Base-by-base conservation (phyloP, 139 green algal genomes). In the Chlamydomonas incerta region DNA sequence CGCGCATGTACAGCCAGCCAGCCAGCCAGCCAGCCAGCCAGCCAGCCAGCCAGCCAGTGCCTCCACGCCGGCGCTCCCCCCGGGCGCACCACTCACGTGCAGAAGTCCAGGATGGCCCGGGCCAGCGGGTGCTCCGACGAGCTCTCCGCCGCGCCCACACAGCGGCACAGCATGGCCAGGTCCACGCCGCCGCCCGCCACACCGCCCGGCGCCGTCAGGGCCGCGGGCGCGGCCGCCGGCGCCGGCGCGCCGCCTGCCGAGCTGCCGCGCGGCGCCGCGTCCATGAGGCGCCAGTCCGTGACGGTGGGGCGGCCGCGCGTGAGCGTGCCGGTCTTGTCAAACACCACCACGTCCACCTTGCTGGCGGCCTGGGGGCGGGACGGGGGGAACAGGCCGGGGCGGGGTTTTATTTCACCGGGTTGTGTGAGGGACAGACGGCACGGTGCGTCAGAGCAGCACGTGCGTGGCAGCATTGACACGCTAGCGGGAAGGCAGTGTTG, bases 281-380 rank as follows among this genome's bases (percentile, higher is more conserved):
- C n/a, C 18, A 95, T 33, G 4, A 98, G 72, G 57, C 96, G 93
- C 5, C 84, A 81, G 28, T 87, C 68, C 0, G 65, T 68, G 35
- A 87, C 74, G 50, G 66, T 57, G 46, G 87, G 80, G 52, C 77
- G 74, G 41, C 96, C 96, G 0, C 47, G 46, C 0, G 96, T 99
- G 11, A 99, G 90, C 1, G 95, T 99, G 74, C 96, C 96, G 1
- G 96, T 99, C 91, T 98, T 99, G 92, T 99, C 97, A 90, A 98
- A 98, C 23, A 98, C 85, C 21, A 99, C 92, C 0, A 91, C 94
- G 87, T 96, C 86, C 37, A 98, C 89, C 20, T 95, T 72, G 77
- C 63, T 79, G 80, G 67, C 67, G 33, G 65, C 50, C 67, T 88
- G 81, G 82, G 62, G 47, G 20, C 8, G 26, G 41, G 8, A 60